A percentile compares a stretch with the other conserved stretches of the same genome.
These are phyloP conservation scores for Phoma sp. DNA, from an alignment of 2,329 filamentous ascomycete species.

Conservation along the genomic window DNA sequence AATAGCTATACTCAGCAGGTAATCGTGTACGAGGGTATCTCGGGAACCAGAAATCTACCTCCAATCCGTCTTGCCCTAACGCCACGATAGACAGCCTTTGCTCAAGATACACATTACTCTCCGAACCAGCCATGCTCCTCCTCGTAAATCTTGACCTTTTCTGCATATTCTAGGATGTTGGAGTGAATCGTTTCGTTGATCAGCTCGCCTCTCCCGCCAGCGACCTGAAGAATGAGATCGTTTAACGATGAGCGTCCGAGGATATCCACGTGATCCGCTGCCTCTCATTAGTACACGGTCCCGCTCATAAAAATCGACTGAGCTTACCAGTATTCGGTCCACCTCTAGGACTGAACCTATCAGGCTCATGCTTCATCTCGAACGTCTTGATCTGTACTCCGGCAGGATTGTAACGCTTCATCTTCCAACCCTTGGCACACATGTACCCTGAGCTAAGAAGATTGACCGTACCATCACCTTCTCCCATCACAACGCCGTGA, in stretches of 20 bases:
- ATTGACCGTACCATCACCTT: constrained; percentile 95
- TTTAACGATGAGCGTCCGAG: constrained; percentile 87
- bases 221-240: constrained; percentile 85
- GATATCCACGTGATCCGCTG: constrained; percentile 94
- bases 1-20: not conserved
- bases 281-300: constrained; percentile 9
- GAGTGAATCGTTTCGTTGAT: constrained; percentile 81
- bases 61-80: constrained; percentile 5
- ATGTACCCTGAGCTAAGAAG: constrained; percentile 93
- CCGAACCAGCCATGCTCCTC: constrained; percentile 16
- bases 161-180: constrained; percentile 81
- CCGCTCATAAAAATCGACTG: not conserved
- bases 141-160: constrained; percentile 82
- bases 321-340: constrained; percentile 66
- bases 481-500: constrained; percentile 92
- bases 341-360: constrained; percentile 82
- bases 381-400: constrained; percentile 80
- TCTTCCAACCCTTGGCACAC: constrained; percentile 93
- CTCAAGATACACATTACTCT: not conserved
- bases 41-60: not conserved
- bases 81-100: not conserved
- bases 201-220: constrained; percentile 79
- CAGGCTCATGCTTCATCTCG: constrained; percentile 97
- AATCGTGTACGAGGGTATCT: not conserved
- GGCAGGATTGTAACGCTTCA: constrained; percentile 92